A percentile compares a stretch with the other conserved stretches of the same genome.
phyloP scores from a whole-genome alignment of 1,284 basidiomycete species.

The Austropuccinia psidii region DNA sequence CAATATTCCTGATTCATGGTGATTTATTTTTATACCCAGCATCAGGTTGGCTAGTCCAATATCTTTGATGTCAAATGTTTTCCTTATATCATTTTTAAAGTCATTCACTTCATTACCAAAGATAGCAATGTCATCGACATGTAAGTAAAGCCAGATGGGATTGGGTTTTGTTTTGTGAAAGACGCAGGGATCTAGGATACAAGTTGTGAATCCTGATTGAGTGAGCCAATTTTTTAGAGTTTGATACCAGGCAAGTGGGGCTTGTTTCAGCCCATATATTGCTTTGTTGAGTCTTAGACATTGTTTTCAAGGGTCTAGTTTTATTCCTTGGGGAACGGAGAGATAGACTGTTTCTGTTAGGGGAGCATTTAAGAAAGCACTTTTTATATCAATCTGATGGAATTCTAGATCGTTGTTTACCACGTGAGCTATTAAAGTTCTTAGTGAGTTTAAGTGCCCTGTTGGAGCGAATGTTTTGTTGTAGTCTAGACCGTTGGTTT shows the following conservation, averaged over 20 bases:
- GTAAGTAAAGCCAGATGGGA: not conserved
- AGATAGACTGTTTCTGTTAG: constrained; percentile 6
- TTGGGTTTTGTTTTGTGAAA: not conserved
- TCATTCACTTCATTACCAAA: not conserved
- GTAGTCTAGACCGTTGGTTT: not conserved
- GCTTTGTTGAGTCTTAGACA: not conserved
- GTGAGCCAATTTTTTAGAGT: not conserved
- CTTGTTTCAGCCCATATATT: constrained; percentile 19
- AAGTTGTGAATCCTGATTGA: not conserved
- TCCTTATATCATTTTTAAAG: not conserved
- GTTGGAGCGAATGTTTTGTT: constrained; percentile 6
- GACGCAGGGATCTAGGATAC: not conserved
- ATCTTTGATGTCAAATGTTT: constrained; percentile 8
- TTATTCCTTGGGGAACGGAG: not conserved
- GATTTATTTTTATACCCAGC: constrained; percentile 1
- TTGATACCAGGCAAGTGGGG: not conserved
- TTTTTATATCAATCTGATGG: constrained; percentile 15
- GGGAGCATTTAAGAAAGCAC: not conserved
- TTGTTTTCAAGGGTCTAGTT: not conserved
- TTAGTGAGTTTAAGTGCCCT: not conserved
- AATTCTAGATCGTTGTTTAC: not conserved
- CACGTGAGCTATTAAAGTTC: not conserved
- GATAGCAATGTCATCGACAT: not conserved
- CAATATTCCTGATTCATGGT: not conserved
- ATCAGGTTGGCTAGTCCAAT: not conserved